Conservation (phyloP, 495 filamentous ascomycete genomes). For the Xylaria cubensis region DNA sequence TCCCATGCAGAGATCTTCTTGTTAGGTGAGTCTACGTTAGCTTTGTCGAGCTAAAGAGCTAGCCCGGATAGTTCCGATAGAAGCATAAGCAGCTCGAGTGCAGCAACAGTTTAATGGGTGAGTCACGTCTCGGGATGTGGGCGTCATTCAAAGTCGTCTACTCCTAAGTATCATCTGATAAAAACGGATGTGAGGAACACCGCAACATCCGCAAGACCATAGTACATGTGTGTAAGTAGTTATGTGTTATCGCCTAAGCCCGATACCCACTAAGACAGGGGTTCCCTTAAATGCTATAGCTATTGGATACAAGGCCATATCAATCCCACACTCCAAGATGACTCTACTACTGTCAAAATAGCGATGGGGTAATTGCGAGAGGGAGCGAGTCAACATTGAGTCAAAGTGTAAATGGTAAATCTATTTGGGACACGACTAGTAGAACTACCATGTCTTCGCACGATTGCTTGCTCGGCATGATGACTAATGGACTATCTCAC, state of each 20-base stretch:
- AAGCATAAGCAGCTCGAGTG: background rate
- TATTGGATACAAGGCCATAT: background rate
- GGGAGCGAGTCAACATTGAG: background rate
- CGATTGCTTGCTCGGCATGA: too few relatives aligned
- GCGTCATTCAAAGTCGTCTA: background rate
- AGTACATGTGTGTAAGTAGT: too few relatives aligned
- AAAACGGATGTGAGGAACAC: background rate
- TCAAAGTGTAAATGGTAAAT: background rate
- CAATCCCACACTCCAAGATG: background rate
- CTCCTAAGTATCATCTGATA: background rate
- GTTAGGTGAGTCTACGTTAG: background rate
- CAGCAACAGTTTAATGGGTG: background rate
- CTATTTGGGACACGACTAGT: background rate
- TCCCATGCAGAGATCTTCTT: background rate
- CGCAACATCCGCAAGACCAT: background rate
- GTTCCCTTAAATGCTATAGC: background rate
- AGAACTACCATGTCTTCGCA: background rate
- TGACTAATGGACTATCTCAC: too few relatives aligned
- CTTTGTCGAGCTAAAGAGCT: background rate
- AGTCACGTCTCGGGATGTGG: background rate
- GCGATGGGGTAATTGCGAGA: background rate
- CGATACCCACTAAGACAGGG: background rate
- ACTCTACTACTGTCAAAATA: background rate
- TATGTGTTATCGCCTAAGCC: background rate
- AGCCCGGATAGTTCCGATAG: background rate